A percentile compares a stretch with the other conserved stretches of the same genome.
Conservation (phyloP, 495 filamentous ascomycete genomes). For the Xylaria nigripes region DNA sequence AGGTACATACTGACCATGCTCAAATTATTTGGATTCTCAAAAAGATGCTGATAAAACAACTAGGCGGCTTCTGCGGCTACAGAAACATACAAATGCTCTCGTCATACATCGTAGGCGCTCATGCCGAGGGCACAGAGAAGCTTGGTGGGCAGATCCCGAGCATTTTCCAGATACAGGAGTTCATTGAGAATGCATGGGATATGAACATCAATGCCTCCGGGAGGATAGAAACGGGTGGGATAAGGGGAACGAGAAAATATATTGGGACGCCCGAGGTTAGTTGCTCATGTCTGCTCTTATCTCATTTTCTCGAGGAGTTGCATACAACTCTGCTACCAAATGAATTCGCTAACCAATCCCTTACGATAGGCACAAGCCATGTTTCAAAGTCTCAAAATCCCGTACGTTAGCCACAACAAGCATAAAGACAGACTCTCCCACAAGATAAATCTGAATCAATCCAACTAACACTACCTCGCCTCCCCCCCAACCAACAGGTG, state of each 20-base stretch:
- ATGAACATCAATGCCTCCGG: constrained; percentile 68
- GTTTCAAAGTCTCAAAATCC: constrained; percentile 59
- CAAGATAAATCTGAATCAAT: too few species aligned
- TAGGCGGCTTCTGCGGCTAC: constrained; percentile 93
- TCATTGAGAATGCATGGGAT: constrained; percentile 89
- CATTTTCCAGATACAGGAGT: constrained; percentile 77
- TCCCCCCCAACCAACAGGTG: constrained; percentile 17
- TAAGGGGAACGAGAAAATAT: constrained; percentile 83
- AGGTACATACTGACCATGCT: constrained; percentile 25
- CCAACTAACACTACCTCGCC: too few species aligned
- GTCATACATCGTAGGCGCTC: constrained; percentile 61
- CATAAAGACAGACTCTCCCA: not conserved
- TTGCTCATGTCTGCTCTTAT: not conserved
- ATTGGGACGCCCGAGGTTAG: constrained; percentile 88
- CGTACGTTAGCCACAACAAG: constrained; percentile 34
- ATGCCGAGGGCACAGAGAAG: constrained; percentile 47
- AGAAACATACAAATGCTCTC: constrained; percentile 92
- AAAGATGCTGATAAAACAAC: not conserved
- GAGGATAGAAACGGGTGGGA: constrained; percentile 75
- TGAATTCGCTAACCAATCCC: not conserved
- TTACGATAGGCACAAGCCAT: constrained; percentile 64
- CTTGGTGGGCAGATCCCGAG: constrained; percentile 60
- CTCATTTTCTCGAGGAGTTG: too few species aligned
- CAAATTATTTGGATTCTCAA: not conserved
- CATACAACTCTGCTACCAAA: not conserved